Base-by-base conservation (phyloP, 441 rosid genomes). In the Daphne laureola region DNA sequence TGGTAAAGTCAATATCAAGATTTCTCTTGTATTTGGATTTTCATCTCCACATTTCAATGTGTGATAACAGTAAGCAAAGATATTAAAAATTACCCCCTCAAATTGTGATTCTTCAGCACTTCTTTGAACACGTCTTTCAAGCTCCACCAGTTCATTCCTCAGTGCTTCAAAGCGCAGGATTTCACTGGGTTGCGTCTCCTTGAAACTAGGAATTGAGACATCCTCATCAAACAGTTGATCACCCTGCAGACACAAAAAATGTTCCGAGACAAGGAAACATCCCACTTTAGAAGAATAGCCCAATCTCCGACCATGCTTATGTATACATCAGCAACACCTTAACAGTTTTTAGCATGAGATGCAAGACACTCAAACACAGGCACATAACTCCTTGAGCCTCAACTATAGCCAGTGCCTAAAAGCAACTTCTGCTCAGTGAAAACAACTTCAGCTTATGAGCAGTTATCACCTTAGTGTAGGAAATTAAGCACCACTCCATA, bases 131-230 rank as follows among this genome's bases (percentile, higher is more conserved):
- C 96, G 84, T 64, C 78, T 82, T 73, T 94, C 97, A 53, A 94
- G 92, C 73, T 94, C 94, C 61, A 90, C 82, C 15, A 94, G 83
- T 73, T 94, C 99, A 59, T 75, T 87, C 74, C 92, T 82, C 27
- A 94, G 67, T 65, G 79, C 69, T 74, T 90, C 95, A 43, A 90
- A 94, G 31, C 97, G 87, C 54, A 50, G 75, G 56, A 94, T 79
- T 64, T 89, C 97, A 77, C 58, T 73, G 45, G 84, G 74, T 64
- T 79, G 84, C 16, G 85, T 67, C 53, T 70, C 76, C 45, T 53
- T 56, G 64, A 65, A 56, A 64, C 59, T 73, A 54, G 38, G 63
- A 64, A 45, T 65, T 58, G 69, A 58, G 60, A 64, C 64, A 42
- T 58, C 67, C 60, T 63, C 67, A 63, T 66, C 68, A 53, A 27